phyloP scores from a whole-genome alignment of 106 monocot species.

The Apostasia shenzhenica region DNA sequence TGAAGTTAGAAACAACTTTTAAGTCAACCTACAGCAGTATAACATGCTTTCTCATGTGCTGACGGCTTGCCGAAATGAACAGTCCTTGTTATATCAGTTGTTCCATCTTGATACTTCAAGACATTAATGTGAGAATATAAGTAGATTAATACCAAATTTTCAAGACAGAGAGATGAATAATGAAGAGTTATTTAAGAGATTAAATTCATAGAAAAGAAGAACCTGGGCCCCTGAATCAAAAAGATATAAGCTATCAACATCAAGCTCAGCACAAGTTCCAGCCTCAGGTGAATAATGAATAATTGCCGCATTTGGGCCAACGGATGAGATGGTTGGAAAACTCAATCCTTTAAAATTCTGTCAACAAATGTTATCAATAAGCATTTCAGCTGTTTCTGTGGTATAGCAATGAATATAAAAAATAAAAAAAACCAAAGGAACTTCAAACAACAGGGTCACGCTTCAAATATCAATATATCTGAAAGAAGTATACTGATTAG shows the following conservation, averaged over 20 bases:
- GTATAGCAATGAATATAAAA: neutral
- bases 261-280: constrained; percentile 83
- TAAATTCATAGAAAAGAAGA: constrained; percentile 2
- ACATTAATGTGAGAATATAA: constrained; percentile 3
- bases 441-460: neutral
- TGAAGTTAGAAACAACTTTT: too few species aligned
- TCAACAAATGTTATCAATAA: neutral
- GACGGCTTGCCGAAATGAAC: constrained; percentile 99
- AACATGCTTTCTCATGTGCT: constrained; percentile 90
- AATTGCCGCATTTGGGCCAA: constrained; percentile 94
- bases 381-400: neutral
- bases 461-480: too few species aligned
- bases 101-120: constrained; percentile 92
- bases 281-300: constrained; percentile 78
- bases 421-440: neutral
- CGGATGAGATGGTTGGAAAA: constrained; percentile 97
- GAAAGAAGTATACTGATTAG: too few species aligned
- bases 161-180: neutral
- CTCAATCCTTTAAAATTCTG: constrained; percentile 90
- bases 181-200: neutral
- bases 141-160: neutral
- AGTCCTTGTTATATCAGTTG: constrained; percentile 95
- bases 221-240: constrained; percentile 99
- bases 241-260: constrained; percentile 89
- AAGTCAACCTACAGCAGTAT: constrained; percentile 74